phyloP scores from a whole-genome alignment of 2,329 filamentous ascomycete genomes.

The Curvularia lunata region DNA sequence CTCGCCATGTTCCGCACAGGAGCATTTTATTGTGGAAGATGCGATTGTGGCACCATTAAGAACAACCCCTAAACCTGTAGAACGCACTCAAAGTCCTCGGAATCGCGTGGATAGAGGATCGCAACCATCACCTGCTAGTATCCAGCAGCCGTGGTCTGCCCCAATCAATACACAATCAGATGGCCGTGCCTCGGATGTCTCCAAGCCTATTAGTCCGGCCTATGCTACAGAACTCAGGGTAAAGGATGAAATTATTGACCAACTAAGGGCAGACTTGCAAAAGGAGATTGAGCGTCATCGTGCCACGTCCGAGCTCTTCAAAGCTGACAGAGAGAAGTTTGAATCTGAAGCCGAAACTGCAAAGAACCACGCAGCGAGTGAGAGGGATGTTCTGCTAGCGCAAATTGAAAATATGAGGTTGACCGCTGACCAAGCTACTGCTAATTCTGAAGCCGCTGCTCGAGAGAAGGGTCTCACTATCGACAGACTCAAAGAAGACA shows the following conservation, averaged over 20 bases:
- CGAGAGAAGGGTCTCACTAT: constrained; percentile 41
- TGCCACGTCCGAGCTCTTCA: constrained; percentile 18
- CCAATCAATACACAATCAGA: constrained; percentile 1
- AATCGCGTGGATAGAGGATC: constrained; percentile 30
- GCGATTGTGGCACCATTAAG: constrained; percentile 24
- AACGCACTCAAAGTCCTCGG: constrained; percentile 21
- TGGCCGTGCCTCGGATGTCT: constrained; percentile 3
- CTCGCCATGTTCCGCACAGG: constrained; percentile 25
- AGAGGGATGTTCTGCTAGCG: constrained; percentile 26
- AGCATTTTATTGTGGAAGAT: constrained; percentile 32
- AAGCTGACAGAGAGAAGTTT: constrained; percentile 22
- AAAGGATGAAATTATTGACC: constrained; percentile 38
- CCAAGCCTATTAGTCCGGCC: not conserved
- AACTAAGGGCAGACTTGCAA: constrained; percentile 30
- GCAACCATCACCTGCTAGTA: not conserved
- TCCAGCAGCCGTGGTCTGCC: not conserved
- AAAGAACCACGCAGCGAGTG: constrained; percentile 25
- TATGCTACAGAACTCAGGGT: constrained; percentile 35
- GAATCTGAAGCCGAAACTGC: constrained; percentile 25
- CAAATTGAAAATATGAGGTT: constrained; percentile 30
- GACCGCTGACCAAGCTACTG: constrained; percentile 30
- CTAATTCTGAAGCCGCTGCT: constrained; percentile 26
- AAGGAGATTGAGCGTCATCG: constrained; percentile 22
- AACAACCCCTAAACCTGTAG: constrained; percentile 27
- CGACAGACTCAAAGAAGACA: constrained; percentile 43